A percentile compares a stretch with the other conserved stretches of the same genome.
Evolutionary conservation across 805 yeast species (phyloP).

Genomic region (Candida sphagnicola): DNA sequence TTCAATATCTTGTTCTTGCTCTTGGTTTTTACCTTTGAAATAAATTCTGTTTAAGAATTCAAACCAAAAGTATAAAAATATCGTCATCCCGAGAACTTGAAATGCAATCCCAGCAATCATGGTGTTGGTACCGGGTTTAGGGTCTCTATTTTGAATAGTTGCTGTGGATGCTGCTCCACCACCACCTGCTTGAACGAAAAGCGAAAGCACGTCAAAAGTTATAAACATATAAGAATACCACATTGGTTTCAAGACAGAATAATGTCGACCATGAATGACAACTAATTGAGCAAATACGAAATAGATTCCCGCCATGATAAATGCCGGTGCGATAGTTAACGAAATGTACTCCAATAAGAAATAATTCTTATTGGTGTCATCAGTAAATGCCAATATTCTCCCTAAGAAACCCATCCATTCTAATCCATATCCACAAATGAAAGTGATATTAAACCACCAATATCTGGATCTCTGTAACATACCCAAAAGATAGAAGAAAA

Average conservation of each 20-base stretch:
- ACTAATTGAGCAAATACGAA: conserved; percentile 35
- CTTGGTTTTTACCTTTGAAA: conserved; percentile 16
- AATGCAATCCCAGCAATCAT: conserved; percentile 37
- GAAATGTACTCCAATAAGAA: conserved; percentile 27
- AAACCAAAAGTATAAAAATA: conserved; percentile 30
- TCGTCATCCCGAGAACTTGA: conserved; percentile 33
- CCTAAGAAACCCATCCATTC: conserved; percentile 35
- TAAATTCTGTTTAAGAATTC: conserved; percentile 24
- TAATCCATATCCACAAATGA: conserved; percentile 26
- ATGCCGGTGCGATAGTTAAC: conserved; percentile 36
- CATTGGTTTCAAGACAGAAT: conserved; percentile 34
- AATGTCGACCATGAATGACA: conserved; percentile 29
- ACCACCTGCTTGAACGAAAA: conserved; percentile 35
- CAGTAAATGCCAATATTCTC: conserved; percentile 24
- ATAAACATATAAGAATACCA: conserved; percentile 39
- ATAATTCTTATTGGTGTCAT: conserved; percentile 15
- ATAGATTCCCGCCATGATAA: conserved; percentile 38
- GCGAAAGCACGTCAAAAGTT: conserved; percentile 28
- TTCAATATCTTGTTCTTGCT: conserved; percentile 4
- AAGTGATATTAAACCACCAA: conserved; percentile 34
- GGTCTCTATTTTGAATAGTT: conserved; percentile 13
- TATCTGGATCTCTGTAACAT: conserved; percentile 28
- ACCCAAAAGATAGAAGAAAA: conserved; percentile 16
- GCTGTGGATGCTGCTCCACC: conserved; percentile 31
- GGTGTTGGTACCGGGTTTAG: conserved; percentile 24